These are phyloP conservation scores for Alternaria brassicicola DNA, from an alignment of 2,329 filamentous ascomycete genomes.

Conservation along the genomic window DNA sequence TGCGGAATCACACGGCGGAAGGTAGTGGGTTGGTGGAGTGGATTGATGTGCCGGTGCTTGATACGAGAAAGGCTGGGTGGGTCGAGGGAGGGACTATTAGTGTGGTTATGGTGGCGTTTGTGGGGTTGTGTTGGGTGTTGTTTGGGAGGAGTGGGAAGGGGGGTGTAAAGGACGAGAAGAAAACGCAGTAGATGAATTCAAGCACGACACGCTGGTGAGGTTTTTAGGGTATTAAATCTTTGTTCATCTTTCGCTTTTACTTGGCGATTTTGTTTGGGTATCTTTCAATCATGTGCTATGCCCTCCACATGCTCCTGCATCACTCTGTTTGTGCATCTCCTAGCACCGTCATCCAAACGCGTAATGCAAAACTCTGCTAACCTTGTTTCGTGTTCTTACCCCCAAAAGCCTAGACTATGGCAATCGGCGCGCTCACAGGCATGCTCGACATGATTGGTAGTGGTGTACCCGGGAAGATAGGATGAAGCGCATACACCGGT, in stretches of 20 bases:
- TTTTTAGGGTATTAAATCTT: not conserved
- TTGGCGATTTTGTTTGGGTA: conserved; percentile 12
- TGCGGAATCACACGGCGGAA: not conserved
- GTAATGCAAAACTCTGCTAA: not conserved
- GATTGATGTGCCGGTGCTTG: conserved; percentile 53
- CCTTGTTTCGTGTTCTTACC: not conserved
- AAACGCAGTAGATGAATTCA: conserved; percentile 26
- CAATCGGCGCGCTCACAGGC: conserved; percentile 29
- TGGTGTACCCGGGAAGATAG: conserved; percentile 55
- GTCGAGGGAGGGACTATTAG: conserved; percentile 53
- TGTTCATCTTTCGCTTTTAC: conserved; percentile 4
- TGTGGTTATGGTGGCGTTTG: conserved; percentile 52
- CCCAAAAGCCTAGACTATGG: conserved; percentile 17
- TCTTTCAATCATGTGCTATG: conserved; percentile 6
- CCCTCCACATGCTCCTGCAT: not conserved
- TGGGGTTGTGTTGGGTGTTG: conserved; percentile 54
- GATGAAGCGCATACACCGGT: conserved; percentile 81
- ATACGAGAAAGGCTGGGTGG: conserved; percentile 42
- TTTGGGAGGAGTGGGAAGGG: conserved; percentile 21
- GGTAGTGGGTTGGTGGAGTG: conserved; percentile 34
- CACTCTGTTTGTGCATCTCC: not conserved
- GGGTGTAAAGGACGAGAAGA: conserved; percentile 19
- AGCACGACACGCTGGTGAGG: not conserved
- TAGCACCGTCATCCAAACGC: not conserved
- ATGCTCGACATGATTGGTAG: conserved; percentile 31